Conservation (phyloP, 495 filamentous ascomycete genomes). For the Wilcoxina mikolae region DNA sequence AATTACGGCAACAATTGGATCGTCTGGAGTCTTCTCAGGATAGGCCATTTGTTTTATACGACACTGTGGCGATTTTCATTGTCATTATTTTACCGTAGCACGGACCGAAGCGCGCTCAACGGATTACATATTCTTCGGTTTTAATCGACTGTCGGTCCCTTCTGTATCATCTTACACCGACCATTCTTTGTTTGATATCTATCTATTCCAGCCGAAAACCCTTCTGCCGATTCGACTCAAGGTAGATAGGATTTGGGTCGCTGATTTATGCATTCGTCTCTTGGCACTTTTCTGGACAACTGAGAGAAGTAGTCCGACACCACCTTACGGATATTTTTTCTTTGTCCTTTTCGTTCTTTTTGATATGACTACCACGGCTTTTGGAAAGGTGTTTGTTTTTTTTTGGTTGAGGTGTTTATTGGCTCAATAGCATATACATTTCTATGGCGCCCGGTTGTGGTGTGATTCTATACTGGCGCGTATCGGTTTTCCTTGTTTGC, state of each 20-base stretch:
- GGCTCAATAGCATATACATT: slow-evolving; percentile 16
- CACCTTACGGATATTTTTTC: slow-evolving; percentile 5
- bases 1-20: too few relatives aligned
- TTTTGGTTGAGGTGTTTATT: slow-evolving; percentile 14
- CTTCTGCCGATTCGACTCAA: too few relatives aligned
- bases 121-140: neutral
- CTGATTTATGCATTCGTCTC: too few relatives aligned
- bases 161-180: neutral
- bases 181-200: neutral
- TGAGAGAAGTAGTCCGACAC: too few relatives aligned
- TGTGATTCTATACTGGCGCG: slow-evolving; percentile 19
- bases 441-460: slow-evolving; percentile 20
- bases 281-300: too few relatives aligned
- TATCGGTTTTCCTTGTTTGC: slow-evolving; percentile 13
- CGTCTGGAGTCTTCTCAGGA: too few relatives aligned
- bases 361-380: neutral
- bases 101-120: neutral
- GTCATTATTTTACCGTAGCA: slow-evolving; percentile 6
- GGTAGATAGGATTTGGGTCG: too few relatives aligned
- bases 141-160: neutral
- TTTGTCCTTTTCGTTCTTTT: slow-evolving; percentile 12
- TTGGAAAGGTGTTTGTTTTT: slow-evolving; percentile 4
- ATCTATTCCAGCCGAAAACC: too few relatives aligned
- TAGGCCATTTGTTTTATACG: too few relatives aligned
- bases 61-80: neutral